Percentiles rank a stretch among this genome's conserved stretches.
These are phyloP conservation scores for Fonsecaea monophora DNA, from an alignment of 2,329 filamentous ascomycete species.

Conservation along the genomic window DNA sequence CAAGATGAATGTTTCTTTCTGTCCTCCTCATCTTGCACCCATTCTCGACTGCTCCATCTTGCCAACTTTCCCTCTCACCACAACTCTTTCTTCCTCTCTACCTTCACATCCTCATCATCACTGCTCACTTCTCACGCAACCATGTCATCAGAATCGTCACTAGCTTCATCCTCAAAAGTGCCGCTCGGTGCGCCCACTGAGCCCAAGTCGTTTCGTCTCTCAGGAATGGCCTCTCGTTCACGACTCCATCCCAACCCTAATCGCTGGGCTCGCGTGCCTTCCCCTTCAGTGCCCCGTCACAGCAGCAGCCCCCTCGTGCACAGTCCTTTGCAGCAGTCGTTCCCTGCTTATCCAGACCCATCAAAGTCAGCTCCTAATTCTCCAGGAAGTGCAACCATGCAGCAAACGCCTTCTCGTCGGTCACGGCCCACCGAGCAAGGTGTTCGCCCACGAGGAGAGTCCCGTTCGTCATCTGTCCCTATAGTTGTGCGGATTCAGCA, in stretches of 20 bases:
- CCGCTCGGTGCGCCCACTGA: constrained; percentile 17
- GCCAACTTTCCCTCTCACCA: constrained; percentile 14
- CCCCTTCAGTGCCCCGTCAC: constrained; percentile 21
- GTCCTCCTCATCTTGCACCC: constrained; percentile 8
- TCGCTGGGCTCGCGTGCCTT: constrained; percentile 3
- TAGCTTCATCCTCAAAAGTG: constrained; percentile 16
- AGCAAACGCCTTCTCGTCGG: constrained; percentile 24
- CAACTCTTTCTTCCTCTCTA: constrained; percentile 2
- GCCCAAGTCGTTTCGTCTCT: constrained; percentile 21
- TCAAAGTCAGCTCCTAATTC: constrained; percentile 20
- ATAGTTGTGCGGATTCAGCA: constrained; percentile 23
- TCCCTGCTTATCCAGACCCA: constrained; percentile 22
- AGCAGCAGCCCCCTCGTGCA: constrained; percentile 29
- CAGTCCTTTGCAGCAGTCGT: constrained; percentile 33
- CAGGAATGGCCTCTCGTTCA: constrained; percentile 14
- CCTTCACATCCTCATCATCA: constrained; percentile 5
- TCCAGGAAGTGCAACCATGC: constrained; percentile 7
- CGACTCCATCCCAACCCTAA: not conserved
- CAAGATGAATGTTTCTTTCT: constrained; percentile 3
- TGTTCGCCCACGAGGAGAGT: constrained; percentile 19
- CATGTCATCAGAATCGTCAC: constrained; percentile 20
- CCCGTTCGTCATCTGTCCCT: constrained; percentile 34
- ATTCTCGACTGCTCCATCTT: not conserved
- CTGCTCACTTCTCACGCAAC: not conserved
- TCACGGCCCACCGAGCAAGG: constrained; percentile 22